A percentile compares a stretch with the other conserved stretches of the same genome.
Evolutionary conservation across 2,329 filamentous ascomycete genomes (phyloP).

Genomic region (Fusarium haematococcum): DNA sequence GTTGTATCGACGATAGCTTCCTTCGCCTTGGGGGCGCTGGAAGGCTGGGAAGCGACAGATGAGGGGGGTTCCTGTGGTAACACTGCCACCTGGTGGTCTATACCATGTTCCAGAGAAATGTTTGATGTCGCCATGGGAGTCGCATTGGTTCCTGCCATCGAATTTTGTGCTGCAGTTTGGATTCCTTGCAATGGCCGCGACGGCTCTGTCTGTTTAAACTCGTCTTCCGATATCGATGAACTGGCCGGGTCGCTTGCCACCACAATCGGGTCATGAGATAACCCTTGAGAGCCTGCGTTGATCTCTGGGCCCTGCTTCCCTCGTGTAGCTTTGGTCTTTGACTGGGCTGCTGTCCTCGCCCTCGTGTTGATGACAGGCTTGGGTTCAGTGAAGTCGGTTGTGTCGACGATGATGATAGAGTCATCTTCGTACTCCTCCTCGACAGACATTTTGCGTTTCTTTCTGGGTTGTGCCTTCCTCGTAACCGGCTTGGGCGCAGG

Average conservation of each 20-base stretch:
- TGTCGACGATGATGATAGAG: background rate
- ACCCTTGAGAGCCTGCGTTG: background rate
- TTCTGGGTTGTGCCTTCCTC: background rate
- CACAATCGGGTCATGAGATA: conserved; percentile 17
- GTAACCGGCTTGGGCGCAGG: conserved; percentile 2
- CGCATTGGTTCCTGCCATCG: background rate
- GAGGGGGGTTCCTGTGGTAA: background rate
- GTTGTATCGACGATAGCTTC: background rate
- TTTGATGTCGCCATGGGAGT: background rate
- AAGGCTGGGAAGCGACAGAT: background rate
- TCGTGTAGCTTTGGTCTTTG: background rate
- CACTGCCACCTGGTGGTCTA: background rate
- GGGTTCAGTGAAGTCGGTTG: background rate
- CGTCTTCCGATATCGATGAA: conserved; percentile 6
- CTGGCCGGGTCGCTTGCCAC: conserved; percentile 34
- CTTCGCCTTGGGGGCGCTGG: background rate
- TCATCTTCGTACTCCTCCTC: background rate
- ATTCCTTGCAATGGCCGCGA: background rate
- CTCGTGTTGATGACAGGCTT: background rate
- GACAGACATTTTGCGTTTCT: background rate
- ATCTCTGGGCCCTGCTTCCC: background rate
- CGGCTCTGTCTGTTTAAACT: background rate
- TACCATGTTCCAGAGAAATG: background rate
- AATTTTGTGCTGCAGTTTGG: background rate
- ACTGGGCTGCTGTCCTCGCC: background rate